A percentile compares a stretch with the other conserved stretches of the same genome.
Evolutionary conservation across 106 monocot species (phyloP).

Genomic region (Chionographis japonica): DNA sequence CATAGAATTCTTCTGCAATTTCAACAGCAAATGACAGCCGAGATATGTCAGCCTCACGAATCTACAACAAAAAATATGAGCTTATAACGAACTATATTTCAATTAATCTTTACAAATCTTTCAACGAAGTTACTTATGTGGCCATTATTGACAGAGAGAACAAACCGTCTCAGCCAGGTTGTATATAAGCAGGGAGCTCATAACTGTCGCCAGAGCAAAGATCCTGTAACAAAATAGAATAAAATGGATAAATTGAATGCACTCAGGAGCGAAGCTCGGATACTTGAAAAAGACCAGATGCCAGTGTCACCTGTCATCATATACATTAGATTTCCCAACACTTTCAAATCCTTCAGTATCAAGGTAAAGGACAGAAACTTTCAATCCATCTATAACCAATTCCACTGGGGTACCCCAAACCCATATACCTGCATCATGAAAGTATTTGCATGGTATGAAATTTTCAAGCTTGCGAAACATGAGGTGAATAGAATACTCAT

Average conservation of each 20-base stretch:
- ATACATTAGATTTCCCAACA: slow-evolving; percentile 99
- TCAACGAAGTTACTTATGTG: slow-evolving; percentile 13
- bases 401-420: slow-evolving; percentile 94
- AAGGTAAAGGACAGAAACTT: slow-evolving; percentile 83
- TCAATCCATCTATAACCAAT: slow-evolving; percentile 73
- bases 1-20: slow-evolving; percentile 99
- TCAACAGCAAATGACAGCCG: slow-evolving; percentile 97
- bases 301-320: slow-evolving; percentile 85
- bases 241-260: neutral
- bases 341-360: slow-evolving; percentile 99
- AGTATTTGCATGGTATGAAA: neutral
- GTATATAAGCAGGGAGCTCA: slow-evolving; percentile 82
- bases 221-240: slow-evolving; percentile 45
- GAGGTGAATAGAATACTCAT: neutral
- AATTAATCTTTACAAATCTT: neutral
- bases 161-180: slow-evolving; percentile 85
- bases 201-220: slow-evolving; percentile 94
- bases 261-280: neutral
- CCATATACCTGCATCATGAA: slow-evolving; percentile 75
- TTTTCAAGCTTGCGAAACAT: neutral
- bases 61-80: slow-evolving; percentile 32
- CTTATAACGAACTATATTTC: neutral
- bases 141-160: slow-evolving; percentile 10
- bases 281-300: neutral
- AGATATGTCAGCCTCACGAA: slow-evolving; percentile 85